Evolutionary conservation across 2,329 filamentous ascomycete genomes (phyloP).

Genomic region (Fusarium graminum): DNA sequence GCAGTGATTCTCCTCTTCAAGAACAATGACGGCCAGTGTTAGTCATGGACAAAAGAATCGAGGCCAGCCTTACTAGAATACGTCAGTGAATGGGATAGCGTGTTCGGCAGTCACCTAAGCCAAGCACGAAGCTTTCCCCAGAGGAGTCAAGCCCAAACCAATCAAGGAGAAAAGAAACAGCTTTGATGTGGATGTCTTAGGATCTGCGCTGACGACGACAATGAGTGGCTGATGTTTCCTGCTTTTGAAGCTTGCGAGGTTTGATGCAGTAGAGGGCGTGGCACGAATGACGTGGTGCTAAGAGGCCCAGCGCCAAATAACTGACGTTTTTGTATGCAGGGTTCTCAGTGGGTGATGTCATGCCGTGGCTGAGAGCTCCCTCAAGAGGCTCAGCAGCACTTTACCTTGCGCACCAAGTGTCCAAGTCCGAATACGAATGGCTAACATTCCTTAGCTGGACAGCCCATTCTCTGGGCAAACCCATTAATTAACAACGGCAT

Average conservation of each 20-base stretch:
- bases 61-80: slow-evolving; percentile 31
- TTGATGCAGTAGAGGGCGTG: slow-evolving; percentile 20
- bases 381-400: slow-evolving; percentile 1
- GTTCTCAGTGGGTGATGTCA: slow-evolving; percentile 33
- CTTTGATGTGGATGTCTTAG: slow-evolving; percentile 15
- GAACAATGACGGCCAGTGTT: slow-evolving; percentile 27
- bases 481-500: slow-evolving; percentile 14
- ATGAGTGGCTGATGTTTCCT: slow-evolving; percentile 38
- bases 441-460: slow-evolving; percentile 26
- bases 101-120: slow-evolving; percentile 35
- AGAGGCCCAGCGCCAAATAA: slow-evolving; percentile 15
- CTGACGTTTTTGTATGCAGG: slow-evolving; percentile 29
- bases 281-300: slow-evolving; percentile 37
- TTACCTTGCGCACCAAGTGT: background rate
- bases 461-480: slow-evolving; percentile 8
- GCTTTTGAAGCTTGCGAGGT: slow-evolving; percentile 14
- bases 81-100: slow-evolving; percentile 35
- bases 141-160: slow-evolving; percentile 15
- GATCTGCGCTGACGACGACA: slow-evolving; percentile 39
- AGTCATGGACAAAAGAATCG: slow-evolving; percentile 30
- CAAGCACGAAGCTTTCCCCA: slow-evolving; percentile 39
- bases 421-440: slow-evolving; percentile 22
- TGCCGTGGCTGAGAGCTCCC: slow-evolving; percentile 33
- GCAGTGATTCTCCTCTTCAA: slow-evolving; percentile 19
- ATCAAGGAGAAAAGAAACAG: slow-evolving; percentile 15